Evolutionary conservation across 2,329 filamentous ascomycete genomes (phyloP).

Genomic region (Byssothecium circinans): DNA sequence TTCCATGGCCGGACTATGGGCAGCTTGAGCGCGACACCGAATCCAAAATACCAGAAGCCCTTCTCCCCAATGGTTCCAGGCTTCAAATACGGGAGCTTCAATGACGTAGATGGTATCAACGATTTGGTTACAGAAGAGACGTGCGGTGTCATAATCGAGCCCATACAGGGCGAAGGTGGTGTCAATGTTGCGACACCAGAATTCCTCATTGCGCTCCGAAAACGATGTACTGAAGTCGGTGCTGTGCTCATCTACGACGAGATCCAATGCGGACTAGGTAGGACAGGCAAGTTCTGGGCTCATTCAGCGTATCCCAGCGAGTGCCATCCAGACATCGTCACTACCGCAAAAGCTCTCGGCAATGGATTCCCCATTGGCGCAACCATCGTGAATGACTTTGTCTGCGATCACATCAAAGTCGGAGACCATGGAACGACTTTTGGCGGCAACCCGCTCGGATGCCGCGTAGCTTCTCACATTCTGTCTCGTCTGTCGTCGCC

Average conservation of each 20-base stretch:
- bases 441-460: slow-evolving; percentile 86
- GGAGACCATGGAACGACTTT: slow-evolving; percentile 95
- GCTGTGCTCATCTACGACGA: slow-evolving; percentile 93
- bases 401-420: slow-evolving; percentile 68
- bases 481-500: slow-evolving; percentile 73
- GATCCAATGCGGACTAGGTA: slow-evolving; percentile 90
- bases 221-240: slow-evolving; percentile 81
- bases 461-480: slow-evolving; percentile 82
- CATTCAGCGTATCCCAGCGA: slow-evolving; percentile 72
- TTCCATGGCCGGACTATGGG: slow-evolving; percentile 99
- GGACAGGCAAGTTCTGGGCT: slow-evolving; percentile 90
- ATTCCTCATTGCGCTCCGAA: slow-evolving; percentile 82
- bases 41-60: slow-evolving; percentile 95
- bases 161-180: slow-evolving; percentile 95
- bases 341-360: slow-evolving; percentile 91
- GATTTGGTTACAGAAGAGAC: slow-evolving; percentile 80
- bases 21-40: slow-evolving; percentile 89
- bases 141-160: slow-evolving; percentile 93
- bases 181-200: slow-evolving; percentile 80
- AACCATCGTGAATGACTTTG: slow-evolving; percentile 66
- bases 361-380: slow-evolving; percentile 97
- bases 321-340: slow-evolving; percentile 91
- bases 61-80: slow-evolving; percentile 96
- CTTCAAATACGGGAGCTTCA: slow-evolving; percentile 83
- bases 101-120: slow-evolving; percentile 73